A percentile compares a stretch with the other conserved stretches of the same genome.
These are phyloP conservation scores for Exutisphaerella laricina DNA, from an alignment of 2,329 filamentous ascomycete genomes.

Conservation along the genomic window DNA sequence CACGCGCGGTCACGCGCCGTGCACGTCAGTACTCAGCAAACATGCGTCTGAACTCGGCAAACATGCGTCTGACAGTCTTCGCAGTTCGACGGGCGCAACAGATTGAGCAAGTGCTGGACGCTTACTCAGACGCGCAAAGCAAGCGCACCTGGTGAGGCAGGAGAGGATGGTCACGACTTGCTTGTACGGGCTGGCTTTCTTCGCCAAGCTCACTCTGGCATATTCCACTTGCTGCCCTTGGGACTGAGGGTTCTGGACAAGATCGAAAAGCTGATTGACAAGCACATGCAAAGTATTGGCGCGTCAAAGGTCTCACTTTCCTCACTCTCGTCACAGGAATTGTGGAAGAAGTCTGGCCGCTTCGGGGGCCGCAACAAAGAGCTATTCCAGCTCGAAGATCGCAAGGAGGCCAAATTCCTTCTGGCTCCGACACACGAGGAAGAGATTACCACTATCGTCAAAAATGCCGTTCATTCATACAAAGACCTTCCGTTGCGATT, in stretches of 20 bases:
- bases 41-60: neutral
- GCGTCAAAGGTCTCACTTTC: conserved; percentile 80
- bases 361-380: conserved; percentile 51
- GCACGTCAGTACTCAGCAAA: conserved; percentile 13
- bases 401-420: conserved; percentile 67
- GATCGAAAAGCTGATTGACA: conserved; percentile 76
- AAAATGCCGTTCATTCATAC: conserved; percentile 68
- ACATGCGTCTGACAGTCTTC: conserved; percentile 3
- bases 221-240: conserved; percentile 87
- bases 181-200: conserved; percentile 44
- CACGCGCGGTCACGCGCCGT: conserved; percentile 6
- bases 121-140: conserved; percentile 48
- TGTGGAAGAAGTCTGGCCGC: conserved; percentile 82
- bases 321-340: conserved; percentile 72
- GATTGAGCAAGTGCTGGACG: conserved; percentile 72
- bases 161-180: conserved; percentile 43
- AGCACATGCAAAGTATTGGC: conserved; percentile 71
- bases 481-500: conserved; percentile 78
- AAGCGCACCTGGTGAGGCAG: conserved; percentile 47
- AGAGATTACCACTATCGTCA: conserved; percentile 81
- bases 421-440: conserved; percentile 94
- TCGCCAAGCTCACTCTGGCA: conserved; percentile 70
- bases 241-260: conserved; percentile 85
- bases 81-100: conserved; percentile 53
- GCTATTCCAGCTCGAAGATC: conserved; percentile 75